Conservation (phyloP, 1,284 basidiomycete genomes). For the Athelia sp. region DNA sequence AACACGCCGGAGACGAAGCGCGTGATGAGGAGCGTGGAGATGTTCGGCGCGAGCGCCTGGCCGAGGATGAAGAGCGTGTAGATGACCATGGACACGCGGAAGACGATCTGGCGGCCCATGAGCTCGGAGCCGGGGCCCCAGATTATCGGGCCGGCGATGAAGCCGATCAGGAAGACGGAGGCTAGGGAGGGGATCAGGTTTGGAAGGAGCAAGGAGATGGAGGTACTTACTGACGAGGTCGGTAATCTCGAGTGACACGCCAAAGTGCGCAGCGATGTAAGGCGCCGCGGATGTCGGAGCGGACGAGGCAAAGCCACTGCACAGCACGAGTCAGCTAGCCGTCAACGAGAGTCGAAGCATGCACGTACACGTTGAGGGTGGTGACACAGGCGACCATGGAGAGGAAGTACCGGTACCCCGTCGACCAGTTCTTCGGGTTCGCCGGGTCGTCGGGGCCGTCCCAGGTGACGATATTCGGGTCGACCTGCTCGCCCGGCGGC, state of each 20-base stretch:
- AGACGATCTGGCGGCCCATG: conserved; percentile 36
- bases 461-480: not conserved
- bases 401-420: conserved; percentile 25
- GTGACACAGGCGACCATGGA: conserved; percentile 19
- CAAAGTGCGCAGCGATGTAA: conserved; percentile 25
- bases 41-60: conserved; percentile 40
- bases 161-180: conserved; percentile 12
- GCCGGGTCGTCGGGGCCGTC: conserved; percentile 33
- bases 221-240: conserved; percentile 24
- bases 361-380: conserved; percentile 23
- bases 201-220: not conserved
- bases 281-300: conserved; percentile 29
- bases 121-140: conserved; percentile 33
- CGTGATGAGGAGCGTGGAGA: conserved; percentile 38
- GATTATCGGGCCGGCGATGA: conserved; percentile 24
- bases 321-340: conserved; percentile 5
- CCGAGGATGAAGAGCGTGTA: conserved; percentile 42
- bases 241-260: conserved; percentile 20
- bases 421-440: conserved; percentile 38
- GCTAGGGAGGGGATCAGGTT: not conserved
- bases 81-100: conserved; percentile 29
- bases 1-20: conserved; percentile 49
- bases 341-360: conserved; percentile 4
- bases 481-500: no score
- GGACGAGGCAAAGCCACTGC: conserved; percentile 34